Conservation (phyloP, 768 basidiomycete species). For the Tylopilus sp. region DNA sequence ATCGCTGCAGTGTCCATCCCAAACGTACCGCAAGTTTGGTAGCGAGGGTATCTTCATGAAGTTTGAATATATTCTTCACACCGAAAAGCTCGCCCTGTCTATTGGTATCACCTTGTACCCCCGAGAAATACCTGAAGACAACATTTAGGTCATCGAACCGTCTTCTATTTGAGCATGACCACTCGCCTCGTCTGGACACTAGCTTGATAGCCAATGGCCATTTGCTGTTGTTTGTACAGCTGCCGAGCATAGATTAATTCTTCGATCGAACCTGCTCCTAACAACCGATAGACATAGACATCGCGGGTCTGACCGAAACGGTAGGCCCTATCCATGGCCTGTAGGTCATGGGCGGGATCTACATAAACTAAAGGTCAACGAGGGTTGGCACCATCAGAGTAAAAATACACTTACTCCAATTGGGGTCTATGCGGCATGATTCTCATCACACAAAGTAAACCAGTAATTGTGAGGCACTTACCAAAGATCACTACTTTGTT, state of each 20-base stretch:
- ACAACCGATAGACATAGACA: constrained; percentile 77
- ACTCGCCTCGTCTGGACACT: constrained; percentile 74
- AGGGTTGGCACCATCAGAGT: not conserved
- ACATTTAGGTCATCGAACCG: not conserved
- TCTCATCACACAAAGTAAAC: not conserved
- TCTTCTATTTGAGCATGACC: not conserved
- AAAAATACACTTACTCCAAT: constrained; percentile 77
- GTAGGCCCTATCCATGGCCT: constrained; percentile 86
- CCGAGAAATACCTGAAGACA: constrained; percentile 64
- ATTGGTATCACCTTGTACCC: constrained; percentile 72
- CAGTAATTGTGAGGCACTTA: constrained; percentile 29
- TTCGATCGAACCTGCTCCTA: constrained; percentile 85
- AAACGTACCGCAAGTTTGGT: constrained; percentile 68
- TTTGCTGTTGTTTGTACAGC: constrained; percentile 91
- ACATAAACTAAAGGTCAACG: not conserved
- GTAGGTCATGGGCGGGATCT: constrained; percentile 96
- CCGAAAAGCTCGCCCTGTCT: constrained; percentile 85
- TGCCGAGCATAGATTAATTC: constrained; percentile 88
- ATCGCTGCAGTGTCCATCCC: not conserved
- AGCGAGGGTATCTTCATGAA: constrained; percentile 65
- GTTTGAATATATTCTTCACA: constrained; percentile 77
- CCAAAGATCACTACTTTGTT: constrained; percentile 95
- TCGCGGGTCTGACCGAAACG: constrained; percentile 85
- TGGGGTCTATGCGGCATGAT: constrained; percentile 58
- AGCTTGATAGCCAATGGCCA: constrained; percentile 85